Base-by-base conservation (phyloP, 176 grass and related monocot genomes). In the Areca catechu region DNA sequence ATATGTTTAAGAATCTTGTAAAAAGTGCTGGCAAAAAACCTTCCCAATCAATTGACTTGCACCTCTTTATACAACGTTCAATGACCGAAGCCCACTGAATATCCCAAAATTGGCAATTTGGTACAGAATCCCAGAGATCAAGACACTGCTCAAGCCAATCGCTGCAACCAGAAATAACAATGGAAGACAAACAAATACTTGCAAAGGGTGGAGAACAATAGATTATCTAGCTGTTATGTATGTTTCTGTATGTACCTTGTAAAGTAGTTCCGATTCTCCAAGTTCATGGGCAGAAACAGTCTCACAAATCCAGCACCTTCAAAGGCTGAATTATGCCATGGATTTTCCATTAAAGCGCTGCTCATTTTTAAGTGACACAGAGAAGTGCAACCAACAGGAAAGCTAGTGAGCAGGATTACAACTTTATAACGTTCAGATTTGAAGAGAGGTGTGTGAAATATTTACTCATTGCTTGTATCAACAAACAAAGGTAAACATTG, bases 91-190 rank as follows among this genome's bases (percentile, higher is more conserved):
- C 60, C 92, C 92, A 96, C 71, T 96, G 92, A 34, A 85, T 82
- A 76, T 96, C 75, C 92, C 92, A 96, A 66, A 96, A 96, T 52
- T 96, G 85, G 63, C 92, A 96, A 75, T 88, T 96, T 79, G 86
- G 76, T 24, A 88, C 57, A 21, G 86, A 85, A 51, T 71, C 71
- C 92, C 86, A 96, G 61, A 87, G 70, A 65, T 88, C 77, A 58
- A 96, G 75, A 56, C 83, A 87, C 28, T 90, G 61, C 57, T 62
- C 62, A 49, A 96, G 62, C 92, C 92, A 82, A 66, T 73, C 75
- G 74, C 92, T 96, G 77, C 76, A 73, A 71, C 27, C 27, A 29
- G 27, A 29, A 29, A 6, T 29, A 29, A 29, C 27, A 29, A 29
- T 29, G 27, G 27, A 6, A 29, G 27, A 5, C 27, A 29, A 29